Percentiles rank a stretch among this genome's conserved stretches.
phyloP scores from a whole-genome alignment of 2,329 filamentous ascomycete species.

The Colletotrichum horii region DNA sequence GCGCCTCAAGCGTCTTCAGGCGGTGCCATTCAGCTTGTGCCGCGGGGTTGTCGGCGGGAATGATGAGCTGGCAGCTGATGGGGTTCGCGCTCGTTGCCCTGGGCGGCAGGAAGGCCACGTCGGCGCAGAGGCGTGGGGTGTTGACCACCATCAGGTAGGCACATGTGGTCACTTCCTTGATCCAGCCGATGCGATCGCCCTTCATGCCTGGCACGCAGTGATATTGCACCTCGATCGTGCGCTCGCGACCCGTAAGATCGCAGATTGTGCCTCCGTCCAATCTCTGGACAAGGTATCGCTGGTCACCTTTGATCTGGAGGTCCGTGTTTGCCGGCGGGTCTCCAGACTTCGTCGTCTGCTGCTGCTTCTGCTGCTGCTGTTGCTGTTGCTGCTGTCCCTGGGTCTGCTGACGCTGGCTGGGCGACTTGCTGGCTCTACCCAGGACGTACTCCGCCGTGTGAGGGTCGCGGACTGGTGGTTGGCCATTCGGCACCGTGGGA shows the following conservation, averaged over 20 bases:
- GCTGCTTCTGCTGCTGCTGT: conserved; percentile 2
- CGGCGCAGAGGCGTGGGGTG: conserved; percentile 85
- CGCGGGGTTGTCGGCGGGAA: conserved; percentile 56
- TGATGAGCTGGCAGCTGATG: conserved; percentile 77
- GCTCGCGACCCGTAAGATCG: conserved; percentile 81
- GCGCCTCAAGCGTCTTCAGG: conserved; percentile 41
- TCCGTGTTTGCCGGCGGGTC: conserved; percentile 55
- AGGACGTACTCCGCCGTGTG: conserved; percentile 78
- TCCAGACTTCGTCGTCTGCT: conserved; percentile 3
- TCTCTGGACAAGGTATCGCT: conserved; percentile 84
- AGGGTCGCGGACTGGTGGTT: conserved; percentile 79
- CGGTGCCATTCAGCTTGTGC: conserved; percentile 29
- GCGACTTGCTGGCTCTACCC: conserved; percentile 57
- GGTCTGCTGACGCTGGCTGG: conserved; percentile 18
- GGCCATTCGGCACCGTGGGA: conserved; percentile 67
- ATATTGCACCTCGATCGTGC: conserved; percentile 84
- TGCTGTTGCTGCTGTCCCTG: conserved; percentile 2
- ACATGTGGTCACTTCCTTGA: conserved; percentile 91
- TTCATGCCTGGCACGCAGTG: conserved; percentile 78
- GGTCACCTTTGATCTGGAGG: conserved; percentile 82
- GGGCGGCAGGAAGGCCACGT: conserved; percentile 84
- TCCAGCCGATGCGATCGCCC: conserved; percentile 82
- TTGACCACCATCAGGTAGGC: conserved; percentile 93
- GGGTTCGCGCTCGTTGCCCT: conserved; percentile 77
- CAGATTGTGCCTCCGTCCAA: conserved; percentile 82